Base-by-base conservation (phyloP, 805 yeast genomes). In the Candida tibetensis region DNA sequence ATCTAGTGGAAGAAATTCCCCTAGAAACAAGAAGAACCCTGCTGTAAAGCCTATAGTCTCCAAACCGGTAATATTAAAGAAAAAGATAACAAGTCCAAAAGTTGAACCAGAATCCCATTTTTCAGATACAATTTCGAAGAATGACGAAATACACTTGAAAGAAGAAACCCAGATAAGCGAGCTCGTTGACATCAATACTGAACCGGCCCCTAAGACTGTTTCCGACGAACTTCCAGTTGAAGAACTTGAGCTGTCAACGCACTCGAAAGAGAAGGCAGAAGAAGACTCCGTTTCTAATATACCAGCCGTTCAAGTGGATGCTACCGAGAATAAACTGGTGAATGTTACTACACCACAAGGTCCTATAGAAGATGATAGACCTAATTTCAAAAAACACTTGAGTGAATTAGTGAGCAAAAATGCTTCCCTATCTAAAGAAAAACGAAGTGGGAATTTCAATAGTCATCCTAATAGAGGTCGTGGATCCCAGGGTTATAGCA, bases 61-160 rank as follows among this genome's bases (percentile, higher is more conserved):
- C 12, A 67, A 66, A 36, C 72, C 72, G 1, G 58, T 63, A 1
- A 58, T 69, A 25, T 58, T 68, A 48, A 67, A 66, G 51, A 69
- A 69, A 52, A 66, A 62, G 28, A 35, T 34, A 9, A 27, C 6
- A 12, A 27, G 25, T 10, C 25, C 25, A 10, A 21, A 21, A 10
- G 25, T 10, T 7, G 25, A 21, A 21, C 7, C 25, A 21, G 9
- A 21, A 10, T 10, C 25, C n/a, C n/a, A n/a, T n/a, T n/a, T n/a
- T n/a, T n/a, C n/a, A n/a, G n/a, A n/a, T n/a, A n/a, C n/a, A n/a
- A n/a, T n/a, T n/a, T n/a, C n/a, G n/a, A n/a, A n/a, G n/a, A n/a
- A n/a, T n/a, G n/a, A n/a, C n/a, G n/a, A n/a, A n/a, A n/a, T n/a
- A n/a, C n/a, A n/a, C n/a, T n/a, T n/a, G n/a, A n/a, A n/a, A n/a